These are phyloP conservation scores for Musa troglodytarum DNA, from an alignment of 176 grass and related monocot species.

Conservation along the genomic window DNA sequence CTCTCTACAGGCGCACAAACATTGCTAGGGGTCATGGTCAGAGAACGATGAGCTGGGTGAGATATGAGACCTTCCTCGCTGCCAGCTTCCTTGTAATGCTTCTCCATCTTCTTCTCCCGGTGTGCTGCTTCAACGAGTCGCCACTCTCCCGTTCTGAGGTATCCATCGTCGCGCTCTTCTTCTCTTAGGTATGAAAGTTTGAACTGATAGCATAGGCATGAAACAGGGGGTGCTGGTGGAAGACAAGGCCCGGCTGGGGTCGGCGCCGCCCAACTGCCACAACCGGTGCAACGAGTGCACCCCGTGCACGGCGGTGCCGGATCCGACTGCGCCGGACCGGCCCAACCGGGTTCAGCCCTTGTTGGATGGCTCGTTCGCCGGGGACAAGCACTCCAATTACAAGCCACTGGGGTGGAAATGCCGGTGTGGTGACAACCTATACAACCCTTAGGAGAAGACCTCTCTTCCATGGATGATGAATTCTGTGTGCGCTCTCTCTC, in stretches of 20 bases:
- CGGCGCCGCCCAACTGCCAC: conserved; percentile 80
- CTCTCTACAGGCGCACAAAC: conserved; percentile 15
- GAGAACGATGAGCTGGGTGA: conserved; percentile 45
- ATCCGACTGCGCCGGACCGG: conserved; percentile 31
- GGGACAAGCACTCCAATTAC: conserved; percentile 66
- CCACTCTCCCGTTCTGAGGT: conserved; percentile 39
- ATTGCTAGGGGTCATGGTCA: too few species aligned
- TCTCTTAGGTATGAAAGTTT: too few species aligned
- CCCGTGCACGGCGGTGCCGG: conserved; percentile 77
- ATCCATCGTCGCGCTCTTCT: not conserved
- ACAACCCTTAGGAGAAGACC: conserved; percentile 39
- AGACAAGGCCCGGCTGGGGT: conserved; percentile 74
- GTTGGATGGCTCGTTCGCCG: conserved; percentile 7
- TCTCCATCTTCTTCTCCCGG: conserved; percentile 40
- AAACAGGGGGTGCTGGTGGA: conserved; percentile 20
- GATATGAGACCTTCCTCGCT: conserved; percentile 23
- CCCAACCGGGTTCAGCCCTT: not conserved
- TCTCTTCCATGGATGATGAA: too few species aligned
- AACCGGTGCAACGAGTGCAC: conserved; percentile 83
- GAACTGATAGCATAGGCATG: too few species aligned
- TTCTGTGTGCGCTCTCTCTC: too few species aligned
- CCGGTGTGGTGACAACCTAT: conserved; percentile 57
- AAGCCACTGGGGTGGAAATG: conserved; percentile 96
- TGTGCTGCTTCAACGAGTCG: conserved; percentile 21
- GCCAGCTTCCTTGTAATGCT: conserved; percentile 14